Evolutionary conservation across 2,329 filamentous ascomycete genomes (phyloP).

Genomic region (Exophiala dermatitidis): DNA sequence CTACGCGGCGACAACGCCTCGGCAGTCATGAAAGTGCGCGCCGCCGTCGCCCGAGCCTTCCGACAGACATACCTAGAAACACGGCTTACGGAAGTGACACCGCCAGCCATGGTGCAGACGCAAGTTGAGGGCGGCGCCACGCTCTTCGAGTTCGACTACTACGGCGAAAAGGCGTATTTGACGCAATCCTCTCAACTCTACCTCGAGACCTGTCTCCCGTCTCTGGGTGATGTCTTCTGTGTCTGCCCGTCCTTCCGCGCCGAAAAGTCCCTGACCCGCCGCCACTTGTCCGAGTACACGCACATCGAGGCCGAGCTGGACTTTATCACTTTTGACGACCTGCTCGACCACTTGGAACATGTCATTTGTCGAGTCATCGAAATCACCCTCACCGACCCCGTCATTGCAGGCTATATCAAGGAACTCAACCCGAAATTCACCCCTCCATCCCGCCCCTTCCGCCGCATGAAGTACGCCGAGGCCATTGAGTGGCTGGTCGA

Average conservation of each 20-base stretch:
- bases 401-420: conserved; percentile 65
- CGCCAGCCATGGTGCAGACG: conserved; percentile 87
- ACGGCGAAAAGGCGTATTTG: conserved; percentile 82
- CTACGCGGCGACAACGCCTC: conserved; percentile 77
- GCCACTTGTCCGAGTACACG: conserved; percentile 92
- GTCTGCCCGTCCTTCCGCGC: conserved; percentile 98
- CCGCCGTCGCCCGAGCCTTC: conserved; percentile 74
- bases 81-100: conserved; percentile 73
- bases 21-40: conserved; percentile 80
- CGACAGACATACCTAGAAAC: conserved; percentile 68
- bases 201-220: conserved; percentile 87
- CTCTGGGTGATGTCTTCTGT: conserved; percentile 91
- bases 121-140: conserved; percentile 90
- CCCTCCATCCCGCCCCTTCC: conserved; percentile 75
- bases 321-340: conserved; percentile 86
- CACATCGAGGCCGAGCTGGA: conserved; percentile 95
- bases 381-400: conserved; percentile 63
- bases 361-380: conserved; percentile 83
- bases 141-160: conserved; percentile 83
- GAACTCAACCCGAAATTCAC: conserved; percentile 87
- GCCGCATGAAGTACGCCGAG: conserved; percentile 89
- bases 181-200: conserved; percentile 97
- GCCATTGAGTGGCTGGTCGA: conserved; percentile 90
- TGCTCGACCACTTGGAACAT: conserved; percentile 78
- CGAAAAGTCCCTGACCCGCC: conserved; percentile 88